Base-by-base conservation (phyloP, 805 yeast genomes). In the Kodamaea laetipori region DNA sequence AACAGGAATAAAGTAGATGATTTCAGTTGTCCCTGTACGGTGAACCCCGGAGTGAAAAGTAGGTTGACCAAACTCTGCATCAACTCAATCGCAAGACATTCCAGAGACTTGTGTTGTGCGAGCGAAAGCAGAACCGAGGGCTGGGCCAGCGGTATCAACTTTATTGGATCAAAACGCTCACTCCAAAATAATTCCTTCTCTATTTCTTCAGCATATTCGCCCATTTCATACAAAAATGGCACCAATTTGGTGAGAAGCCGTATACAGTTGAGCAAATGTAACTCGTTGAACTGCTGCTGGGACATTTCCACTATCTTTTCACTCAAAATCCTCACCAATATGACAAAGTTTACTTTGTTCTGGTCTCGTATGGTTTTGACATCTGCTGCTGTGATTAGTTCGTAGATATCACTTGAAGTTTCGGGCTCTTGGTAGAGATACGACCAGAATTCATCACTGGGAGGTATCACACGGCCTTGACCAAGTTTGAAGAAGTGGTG, bases 221-320 rank as follows among this genome's bases (percentile, higher is more conserved):
- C 68, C 8, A 66, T 57, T 61, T 90, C 96, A 54, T 76, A 86
- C 5, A 84, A 56, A 37, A 79, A 74, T 0, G 97, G 97, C 15
- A 86, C 49, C 3, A 86, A 42, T 47, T 80, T 76, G 2, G 87
- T 78, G 31, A 90, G 61, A 4, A 85, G 60, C 27, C 96, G 73
- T 5, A 84, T 53, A 53, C 88, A 81, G 46, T 80, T 83, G 37
- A 85, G 63, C 8, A 82, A 55, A 15, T 13, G 34, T 2, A 13
- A 13, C 15, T 12, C 13, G 3, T 13, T 13, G 16, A 37, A 3
- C 8, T 7, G 13, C 4, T 52, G 50, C 6, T 43, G 21, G n/a
- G 56, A 41, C 6, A 52, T 35, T 2, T 41, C 45, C 50, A 71
- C 60, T 24, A 67, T 37, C 21, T 55, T 53, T 8, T 30, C 41